Conservation (phyloP, 495 filamentous ascomycete genomes). For the Podospora didyma region DNA sequence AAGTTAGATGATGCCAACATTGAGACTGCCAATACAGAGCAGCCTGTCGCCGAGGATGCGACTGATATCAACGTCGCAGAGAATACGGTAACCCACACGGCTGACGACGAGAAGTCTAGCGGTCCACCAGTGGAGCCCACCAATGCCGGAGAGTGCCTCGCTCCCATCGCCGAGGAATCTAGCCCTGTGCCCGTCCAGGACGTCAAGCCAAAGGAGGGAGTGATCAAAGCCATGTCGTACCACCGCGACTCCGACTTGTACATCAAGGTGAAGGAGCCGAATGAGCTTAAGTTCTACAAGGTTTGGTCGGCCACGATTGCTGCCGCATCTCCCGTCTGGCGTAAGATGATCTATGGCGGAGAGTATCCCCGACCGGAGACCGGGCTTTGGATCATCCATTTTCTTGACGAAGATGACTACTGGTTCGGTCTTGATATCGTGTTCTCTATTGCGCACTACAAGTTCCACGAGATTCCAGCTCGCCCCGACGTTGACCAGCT, state of each 20-base stretch:
- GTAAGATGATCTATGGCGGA: conserved; percentile 7
- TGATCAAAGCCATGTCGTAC: conserved; percentile 6
- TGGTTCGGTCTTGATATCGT: conserved; percentile 15
- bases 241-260: conserved; percentile 16
- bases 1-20: no score
- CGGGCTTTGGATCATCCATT: conserved; percentile 6
- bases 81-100: no score
- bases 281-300: conserved; percentile 1
- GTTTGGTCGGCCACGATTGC: conserved; percentile 10
- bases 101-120: no score
- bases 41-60: no score
- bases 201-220: not conserved
- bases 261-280: conserved; percentile 3
- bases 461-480: conserved; percentile 17
- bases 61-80: no score
- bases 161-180: not conserved
- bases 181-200: not conserved
- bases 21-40: no score
- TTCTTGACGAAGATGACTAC: conserved; percentile 2
- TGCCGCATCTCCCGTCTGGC: conserved; percentile 13
- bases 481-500: conserved; percentile 13
- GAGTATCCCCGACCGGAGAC: not conserved
- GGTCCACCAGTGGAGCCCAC: no score
- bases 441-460: conserved; percentile 21
- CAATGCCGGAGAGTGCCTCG: not conserved